Percentiles rank a stretch among this genome's conserved stretches.
Conservation (phyloP, 345 rosid genomes). For the Streptanthus diversifolius region DNA sequence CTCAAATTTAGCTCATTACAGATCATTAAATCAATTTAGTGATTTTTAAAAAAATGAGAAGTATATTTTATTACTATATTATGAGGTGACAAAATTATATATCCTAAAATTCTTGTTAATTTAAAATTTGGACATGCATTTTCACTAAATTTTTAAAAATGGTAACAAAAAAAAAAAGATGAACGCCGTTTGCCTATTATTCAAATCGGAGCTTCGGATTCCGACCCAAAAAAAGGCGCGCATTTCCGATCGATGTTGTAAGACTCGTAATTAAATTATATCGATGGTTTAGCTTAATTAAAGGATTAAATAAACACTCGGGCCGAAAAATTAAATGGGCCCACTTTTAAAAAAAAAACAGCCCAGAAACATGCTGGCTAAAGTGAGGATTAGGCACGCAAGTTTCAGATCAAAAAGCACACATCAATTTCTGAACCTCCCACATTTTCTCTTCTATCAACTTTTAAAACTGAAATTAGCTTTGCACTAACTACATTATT, state of each 20-base stretch:
- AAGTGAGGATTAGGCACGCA: slow-evolving; percentile 33
- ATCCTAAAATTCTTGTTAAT: background rate
- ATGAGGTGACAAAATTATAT: background rate
- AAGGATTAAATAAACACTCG: background rate
- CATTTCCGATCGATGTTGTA: background rate
- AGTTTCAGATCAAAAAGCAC: slow-evolving; percentile 9
- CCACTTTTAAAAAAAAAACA: slow-evolving; percentile 30
- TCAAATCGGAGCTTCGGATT: slow-evolving; percentile 48
- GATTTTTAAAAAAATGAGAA: background rate
- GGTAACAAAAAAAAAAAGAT: background rate
- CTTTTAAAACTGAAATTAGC: background rate
- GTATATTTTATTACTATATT: background rate
- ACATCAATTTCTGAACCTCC: slow-evolving; percentile 26
- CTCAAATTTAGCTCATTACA: background rate
- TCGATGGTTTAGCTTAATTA: background rate
- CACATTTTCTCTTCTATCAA: slow-evolving; percentile 6
- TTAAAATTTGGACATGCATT: background rate
- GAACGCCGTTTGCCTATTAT: background rate
- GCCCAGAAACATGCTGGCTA: slow-evolving; percentile 27
- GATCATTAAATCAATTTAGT: background rate
- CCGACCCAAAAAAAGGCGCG: slow-evolving; percentile 40
- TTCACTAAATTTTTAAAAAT: background rate
- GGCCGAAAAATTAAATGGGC: slow-evolving; percentile 20
- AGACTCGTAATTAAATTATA: slow-evolving; percentile 8
- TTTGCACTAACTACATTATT: slow-evolving; percentile 3